Evolutionary conservation across 192 early-diverging fungal genomes (phyloP).

Genomic region (Backusella psychrophila): DNA sequence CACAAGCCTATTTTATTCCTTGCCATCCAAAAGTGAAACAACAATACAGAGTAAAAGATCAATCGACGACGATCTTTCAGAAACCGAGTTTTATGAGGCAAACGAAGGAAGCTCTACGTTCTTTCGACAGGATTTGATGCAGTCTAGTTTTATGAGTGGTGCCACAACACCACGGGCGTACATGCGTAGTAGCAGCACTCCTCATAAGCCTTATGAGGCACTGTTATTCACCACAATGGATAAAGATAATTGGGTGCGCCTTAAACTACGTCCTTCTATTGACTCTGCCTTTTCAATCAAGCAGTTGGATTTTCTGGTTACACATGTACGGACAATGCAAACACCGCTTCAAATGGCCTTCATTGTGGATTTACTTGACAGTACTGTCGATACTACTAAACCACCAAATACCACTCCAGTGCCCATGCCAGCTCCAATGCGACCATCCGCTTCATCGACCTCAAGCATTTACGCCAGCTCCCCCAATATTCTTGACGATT

Average conservation of each 20-base stretch:
- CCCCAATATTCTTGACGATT: background rate
- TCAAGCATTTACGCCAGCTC: background rate
- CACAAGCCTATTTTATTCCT: background rate
- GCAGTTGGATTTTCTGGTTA: slow-evolving; percentile 42
- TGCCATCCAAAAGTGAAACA: slow-evolving; percentile 14
- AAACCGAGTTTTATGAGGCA: slow-evolving; percentile 43
- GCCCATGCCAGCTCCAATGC: background rate
- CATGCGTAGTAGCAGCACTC: background rate
- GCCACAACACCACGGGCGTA: slow-evolving; percentile 19
- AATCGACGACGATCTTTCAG: slow-evolving; percentile 20
- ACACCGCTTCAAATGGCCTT: slow-evolving; percentile 45
- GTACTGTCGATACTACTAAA: background rate
- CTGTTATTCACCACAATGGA: slow-evolving; percentile 47
- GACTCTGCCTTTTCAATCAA: slow-evolving; percentile 18
- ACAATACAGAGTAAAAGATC: background rate
- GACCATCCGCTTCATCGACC: background rate
- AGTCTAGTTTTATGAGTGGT: slow-evolving; percentile 20
- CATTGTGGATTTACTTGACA: slow-evolving; percentile 13
- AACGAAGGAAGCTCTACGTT: slow-evolving; percentile 13
- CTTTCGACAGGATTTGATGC: background rate
- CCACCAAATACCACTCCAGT: background rate
- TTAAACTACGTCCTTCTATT: slow-evolving; percentile 38
- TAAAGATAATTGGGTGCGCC: slow-evolving; percentile 41
- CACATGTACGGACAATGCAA: slow-evolving; percentile 28
- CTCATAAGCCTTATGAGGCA: slow-evolving; percentile 32